A percentile compares a stretch with the other conserved stretches of the same genome.
Evolutionary conservation across 1,284 basidiomycete genomes (phyloP).

Genomic region (Abortiporus biennis): DNA sequence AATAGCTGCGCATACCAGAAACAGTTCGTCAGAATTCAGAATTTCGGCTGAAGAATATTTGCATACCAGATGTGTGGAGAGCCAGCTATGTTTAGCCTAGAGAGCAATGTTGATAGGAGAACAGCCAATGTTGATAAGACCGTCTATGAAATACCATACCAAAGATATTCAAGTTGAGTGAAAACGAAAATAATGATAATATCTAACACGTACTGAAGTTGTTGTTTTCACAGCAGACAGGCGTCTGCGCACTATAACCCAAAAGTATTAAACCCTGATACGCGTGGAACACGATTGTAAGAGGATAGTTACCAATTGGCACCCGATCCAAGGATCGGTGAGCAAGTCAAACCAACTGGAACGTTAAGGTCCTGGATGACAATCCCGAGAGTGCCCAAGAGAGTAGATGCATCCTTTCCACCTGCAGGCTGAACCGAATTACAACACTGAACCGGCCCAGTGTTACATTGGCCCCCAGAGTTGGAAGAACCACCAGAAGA

Average conservation of each 20-base stretch:
- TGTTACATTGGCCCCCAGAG: slow-evolving; percentile 20
- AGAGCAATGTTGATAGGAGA: background rate
- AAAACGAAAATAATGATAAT: no score
- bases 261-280: background rate
- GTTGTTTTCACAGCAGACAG: background rate
- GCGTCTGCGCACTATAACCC: slow-evolving; percentile 10
- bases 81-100: no score
- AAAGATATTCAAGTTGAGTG: background rate
- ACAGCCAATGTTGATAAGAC: background rate
- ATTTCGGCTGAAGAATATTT: no score
- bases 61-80: no score
- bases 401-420: slow-evolving; percentile 1
- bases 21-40: no score
- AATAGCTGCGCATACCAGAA: no score
- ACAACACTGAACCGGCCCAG: slow-evolving; percentile 26
- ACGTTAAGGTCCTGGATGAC: slow-evolving; percentile 14
- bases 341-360: slow-evolving; percentile 21
- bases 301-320: slow-evolving; percentile 12
- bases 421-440: slow-evolving; percentile 19
- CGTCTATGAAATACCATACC: background rate
- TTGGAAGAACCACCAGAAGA: background rate
- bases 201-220: background rate
- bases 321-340: slow-evolving; percentile 14
- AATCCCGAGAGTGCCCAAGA: slow-evolving; percentile 17
- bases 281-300: background rate